phyloP scores from a whole-genome alignment of 2,329 filamentous ascomycete species.

The Calonectria crousiana region DNA sequence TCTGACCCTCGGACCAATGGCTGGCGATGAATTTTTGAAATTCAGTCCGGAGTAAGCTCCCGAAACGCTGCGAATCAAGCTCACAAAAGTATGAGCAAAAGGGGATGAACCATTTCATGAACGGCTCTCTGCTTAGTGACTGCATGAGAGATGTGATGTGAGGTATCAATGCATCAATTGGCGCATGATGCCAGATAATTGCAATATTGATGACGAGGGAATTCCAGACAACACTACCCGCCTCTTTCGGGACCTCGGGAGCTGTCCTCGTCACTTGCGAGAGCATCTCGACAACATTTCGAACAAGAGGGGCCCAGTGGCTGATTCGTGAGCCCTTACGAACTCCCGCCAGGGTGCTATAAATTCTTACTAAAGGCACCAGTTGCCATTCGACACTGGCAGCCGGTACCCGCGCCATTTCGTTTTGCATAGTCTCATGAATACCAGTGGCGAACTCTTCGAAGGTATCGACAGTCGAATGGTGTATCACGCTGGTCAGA shows the following conservation, averaged over 20 bases:
- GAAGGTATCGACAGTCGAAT: conserved; percentile 81
- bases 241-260: conserved; percentile 49
- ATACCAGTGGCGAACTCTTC: conserved; percentile 74
- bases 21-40: conserved; percentile 87
- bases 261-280: conserved; percentile 57
- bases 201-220: conserved; percentile 69
- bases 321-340: conserved; percentile 81
- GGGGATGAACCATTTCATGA: conserved; percentile 81
- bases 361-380: conserved; percentile 66
- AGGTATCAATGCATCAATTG: conserved; percentile 83
- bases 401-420: conserved; percentile 48
- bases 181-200: conserved; percentile 79
- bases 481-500: conserved; percentile 85
- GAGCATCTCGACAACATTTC: conserved; percentile 66
- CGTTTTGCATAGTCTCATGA: conserved; percentile 59
- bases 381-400: conserved; percentile 50
- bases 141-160: conserved; percentile 75
- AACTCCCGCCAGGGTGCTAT: conserved; percentile 82
- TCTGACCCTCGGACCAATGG: conserved; percentile 75
- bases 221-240: conserved; percentile 65
- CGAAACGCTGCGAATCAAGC: conserved; percentile 80
- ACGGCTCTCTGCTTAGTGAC: conserved; percentile 71
- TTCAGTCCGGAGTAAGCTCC: conserved; percentile 80
- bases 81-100: conserved; percentile 88
- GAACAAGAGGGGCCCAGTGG: conserved; percentile 77